Percentiles rank a stretch among this genome's conserved stretches.
phyloP scores from a whole-genome alignment of 2,329 filamentous ascomycete species.

The Exserohilum rostratum region DNA sequence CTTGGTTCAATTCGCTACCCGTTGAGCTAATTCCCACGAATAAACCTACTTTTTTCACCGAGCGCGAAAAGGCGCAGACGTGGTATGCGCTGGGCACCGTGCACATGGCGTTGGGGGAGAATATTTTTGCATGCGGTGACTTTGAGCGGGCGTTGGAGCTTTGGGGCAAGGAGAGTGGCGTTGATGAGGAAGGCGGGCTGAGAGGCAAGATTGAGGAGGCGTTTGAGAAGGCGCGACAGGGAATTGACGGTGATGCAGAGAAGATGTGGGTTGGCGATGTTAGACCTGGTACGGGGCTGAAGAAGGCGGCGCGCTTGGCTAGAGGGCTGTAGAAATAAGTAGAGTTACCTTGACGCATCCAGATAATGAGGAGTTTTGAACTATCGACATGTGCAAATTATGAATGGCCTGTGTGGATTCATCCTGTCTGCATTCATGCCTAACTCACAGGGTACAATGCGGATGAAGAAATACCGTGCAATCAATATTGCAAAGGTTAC shows the following conservation, averaged over 20 bases:
- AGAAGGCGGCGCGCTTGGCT: constrained; percentile 28
- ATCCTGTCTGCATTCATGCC: too few relatives aligned
- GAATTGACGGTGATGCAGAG: constrained; percentile 36
- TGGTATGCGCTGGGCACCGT: constrained; percentile 40
- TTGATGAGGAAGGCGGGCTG: constrained; percentile 8
- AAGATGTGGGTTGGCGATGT: constrained; percentile 33
- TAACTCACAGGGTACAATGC: neutral
- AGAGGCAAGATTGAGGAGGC: constrained; percentile 24
- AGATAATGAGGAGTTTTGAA: too few relatives aligned
- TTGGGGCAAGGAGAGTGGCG: constrained; percentile 13
- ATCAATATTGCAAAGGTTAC: neutral
- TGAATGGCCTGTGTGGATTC: too few relatives aligned
- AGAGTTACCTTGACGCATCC: too few relatives aligned
- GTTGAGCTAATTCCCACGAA: constrained; percentile 43
- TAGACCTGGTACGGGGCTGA: constrained; percentile 33
- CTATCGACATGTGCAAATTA: too few relatives aligned
- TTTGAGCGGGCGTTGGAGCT: constrained; percentile 38
- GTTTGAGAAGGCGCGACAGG: constrained; percentile 37
- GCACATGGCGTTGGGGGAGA: constrained; percentile 38
- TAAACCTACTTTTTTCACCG: constrained; percentile 34
- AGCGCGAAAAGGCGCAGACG: constrained; percentile 33
- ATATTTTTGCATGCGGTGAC: constrained; percentile 43
- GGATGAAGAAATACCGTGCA: neutral
- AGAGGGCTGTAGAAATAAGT: neutral
- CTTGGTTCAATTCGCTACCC: constrained; percentile 39